Base-by-base conservation (phyloP, 2,329 filamentous ascomycete species). In the Cercospora sp. region DNA sequence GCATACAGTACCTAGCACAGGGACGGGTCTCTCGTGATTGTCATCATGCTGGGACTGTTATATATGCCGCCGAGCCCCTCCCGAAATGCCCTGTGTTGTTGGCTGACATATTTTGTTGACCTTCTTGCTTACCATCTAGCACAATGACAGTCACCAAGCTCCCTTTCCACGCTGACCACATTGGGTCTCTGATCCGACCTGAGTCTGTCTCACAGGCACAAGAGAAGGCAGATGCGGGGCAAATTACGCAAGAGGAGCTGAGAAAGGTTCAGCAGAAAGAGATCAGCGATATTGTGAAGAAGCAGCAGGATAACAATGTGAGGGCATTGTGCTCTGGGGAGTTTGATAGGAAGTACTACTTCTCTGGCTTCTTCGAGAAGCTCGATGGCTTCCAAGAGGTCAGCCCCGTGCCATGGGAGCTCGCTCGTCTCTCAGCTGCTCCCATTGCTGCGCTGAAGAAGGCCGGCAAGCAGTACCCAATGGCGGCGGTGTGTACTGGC, bases 121-220 rank as follows among this genome's bases (percentile, higher is more conserved):
- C 16, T 23, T 23, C 7, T 59, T 31, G n/a, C 28, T 59, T 8
- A 59, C 55, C 55, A 59, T 16, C 51, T 42, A n/a, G 26, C 51
- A 64, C 33, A 16, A 74, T 74, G 73, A 67, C 71, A 30, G 69
- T 70, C 63, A 74, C 80, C 69, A 78, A 80, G 68, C 86, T 87
- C 51, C 89, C 88, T 60, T 92, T 91, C 80, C 86, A 90, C 76
- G 89, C 89, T 68, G 90, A 92, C 80, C 90, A 92, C 73, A 85
- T 91, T 70, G 90, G 90, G 63, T 92, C 90, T 16, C 83, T 92
- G 59, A 86, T 92, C 67, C 88, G 90, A 33, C 89, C 90, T 0
- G 79, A 87, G 63, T 80, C 85, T 62, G 84, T 92, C 28, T 82
- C 90, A 13, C 82, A 87, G 58, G 86, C 86, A 59, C 84, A 90